Percentiles rank a stretch among this genome's conserved stretches.
Evolutionary conservation across 371 early-diverging fungal species (phyloP).

Genomic region (Dentiscutata heterogama): DNA sequence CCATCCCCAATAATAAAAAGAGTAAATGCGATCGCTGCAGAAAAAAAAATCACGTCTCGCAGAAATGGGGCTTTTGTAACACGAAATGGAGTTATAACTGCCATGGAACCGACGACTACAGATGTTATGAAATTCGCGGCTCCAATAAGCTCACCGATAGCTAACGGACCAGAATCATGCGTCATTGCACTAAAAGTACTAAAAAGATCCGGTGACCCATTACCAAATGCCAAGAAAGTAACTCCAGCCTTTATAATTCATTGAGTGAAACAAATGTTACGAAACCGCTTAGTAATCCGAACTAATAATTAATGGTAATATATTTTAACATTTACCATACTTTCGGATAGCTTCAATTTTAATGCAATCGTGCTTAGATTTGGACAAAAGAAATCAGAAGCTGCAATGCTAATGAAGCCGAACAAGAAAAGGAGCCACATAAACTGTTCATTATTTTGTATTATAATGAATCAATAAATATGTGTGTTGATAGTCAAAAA

Average conservation of each 20-base stretch:
- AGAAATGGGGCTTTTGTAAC: slow-evolving; percentile 72
- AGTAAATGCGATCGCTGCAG: slow-evolving; percentile 67
- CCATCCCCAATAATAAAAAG: slow-evolving; percentile 69
- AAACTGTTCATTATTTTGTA: slow-evolving; percentile 50
- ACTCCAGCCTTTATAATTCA: slow-evolving; percentile 74
- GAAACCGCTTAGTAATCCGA: background rate
- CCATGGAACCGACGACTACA: slow-evolving; percentile 82
- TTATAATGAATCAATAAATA: too few species aligned
- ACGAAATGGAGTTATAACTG: slow-evolving; percentile 72
- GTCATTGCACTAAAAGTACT: slow-evolving; percentile 83
- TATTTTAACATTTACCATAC: slow-evolving; percentile 58
- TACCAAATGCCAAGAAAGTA: slow-evolving; percentile 87
- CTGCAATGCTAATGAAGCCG: slow-evolving; percentile 76
- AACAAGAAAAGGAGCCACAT: slow-evolving; percentile 70
- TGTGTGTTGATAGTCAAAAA: too few species aligned
- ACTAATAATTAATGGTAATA: background rate
- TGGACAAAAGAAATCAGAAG: slow-evolving; percentile 81
- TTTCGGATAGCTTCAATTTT: slow-evolving; percentile 70
- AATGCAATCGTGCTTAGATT: slow-evolving; percentile 74
- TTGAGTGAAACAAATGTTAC: background rate
- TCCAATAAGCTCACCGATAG: slow-evolving; percentile 85
- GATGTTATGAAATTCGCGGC: slow-evolving; percentile 81
- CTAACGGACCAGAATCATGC: slow-evolving; percentile 78
- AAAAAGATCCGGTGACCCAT: slow-evolving; percentile 88
- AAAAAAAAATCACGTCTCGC: slow-evolving; percentile 79